phyloP scores from a whole-genome alignment of 495 filamentous ascomycete species.

The Penicillium pancosmium region DNA sequence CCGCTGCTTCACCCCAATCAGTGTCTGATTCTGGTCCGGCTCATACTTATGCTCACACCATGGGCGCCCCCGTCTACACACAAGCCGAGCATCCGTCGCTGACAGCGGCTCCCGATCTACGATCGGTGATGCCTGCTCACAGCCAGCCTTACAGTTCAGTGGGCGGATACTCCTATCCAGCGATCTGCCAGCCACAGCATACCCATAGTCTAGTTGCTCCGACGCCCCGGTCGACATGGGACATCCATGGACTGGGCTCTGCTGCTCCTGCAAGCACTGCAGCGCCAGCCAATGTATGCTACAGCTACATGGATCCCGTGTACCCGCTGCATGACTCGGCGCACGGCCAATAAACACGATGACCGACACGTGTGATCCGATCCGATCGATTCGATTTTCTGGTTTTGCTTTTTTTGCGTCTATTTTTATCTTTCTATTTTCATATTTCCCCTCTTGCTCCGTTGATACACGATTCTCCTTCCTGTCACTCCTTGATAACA shows the following conservation, averaged over 20 bases:
- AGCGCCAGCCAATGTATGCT: slow-evolving; percentile 29
- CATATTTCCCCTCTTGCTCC: slow-evolving; percentile 31
- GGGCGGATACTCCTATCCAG: slow-evolving; percentile 38
- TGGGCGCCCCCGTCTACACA: slow-evolving; percentile 34
- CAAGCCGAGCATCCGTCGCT: slow-evolving; percentile 28
- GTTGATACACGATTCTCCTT: slow-evolving; percentile 37
- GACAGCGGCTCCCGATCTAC: slow-evolving; percentile 33
- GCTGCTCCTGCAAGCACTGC: slow-evolving; percentile 19
- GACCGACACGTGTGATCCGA: slow-evolving; percentile 12
- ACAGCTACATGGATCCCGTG: slow-evolving; percentile 40
- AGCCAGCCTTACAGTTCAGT: slow-evolving; percentile 39
- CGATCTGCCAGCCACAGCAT: slow-evolving; percentile 38
- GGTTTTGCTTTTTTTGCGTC: slow-evolving; percentile 18
- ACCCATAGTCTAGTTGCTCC: slow-evolving; percentile 30
- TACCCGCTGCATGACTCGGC: slow-evolving; percentile 38
- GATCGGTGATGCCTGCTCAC: slow-evolving; percentile 34
- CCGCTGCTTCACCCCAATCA: slow-evolving; percentile 47
- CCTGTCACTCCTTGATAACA: slow-evolving; percentile 44
- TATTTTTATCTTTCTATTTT: slow-evolving; percentile 27
- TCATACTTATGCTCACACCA: slow-evolving; percentile 33
- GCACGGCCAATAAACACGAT: slow-evolving; percentile 22
- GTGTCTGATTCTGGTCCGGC: slow-evolving; percentile 41
- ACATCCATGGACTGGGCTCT: slow-evolving; percentile 34
- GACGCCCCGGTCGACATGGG: slow-evolving; percentile 35
- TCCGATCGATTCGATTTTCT: slow-evolving; percentile 10